These are phyloP conservation scores for Theobroma cacao DNA, from an alignment of 345 rosid genomes.

Conservation along the genomic window DNA sequence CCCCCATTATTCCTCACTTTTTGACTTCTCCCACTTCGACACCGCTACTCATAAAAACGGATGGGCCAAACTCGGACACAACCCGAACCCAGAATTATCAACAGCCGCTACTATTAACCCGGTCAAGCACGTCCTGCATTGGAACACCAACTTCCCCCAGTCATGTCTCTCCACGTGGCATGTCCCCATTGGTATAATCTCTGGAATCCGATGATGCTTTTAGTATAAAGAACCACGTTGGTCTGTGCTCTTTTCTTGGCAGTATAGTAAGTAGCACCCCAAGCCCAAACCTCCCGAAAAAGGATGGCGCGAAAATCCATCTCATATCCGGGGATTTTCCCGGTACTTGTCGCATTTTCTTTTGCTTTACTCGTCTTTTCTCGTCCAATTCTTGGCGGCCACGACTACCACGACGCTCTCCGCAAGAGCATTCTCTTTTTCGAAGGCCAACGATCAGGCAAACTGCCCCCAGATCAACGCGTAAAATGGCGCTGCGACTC, in stretches of 20 bases:
- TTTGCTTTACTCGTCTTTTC: slow-evolving; percentile 31
- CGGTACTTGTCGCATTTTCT: slow-evolving; percentile 22
- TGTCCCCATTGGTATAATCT: slow-evolving; percentile 15
- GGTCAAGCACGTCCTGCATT: slow-evolving; percentile 48
- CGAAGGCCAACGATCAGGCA: slow-evolving; percentile 95
- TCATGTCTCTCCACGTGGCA: slow-evolving; percentile 49
- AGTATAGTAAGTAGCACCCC: neutral
- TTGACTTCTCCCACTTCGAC: neutral
- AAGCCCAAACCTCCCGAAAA: neutral
- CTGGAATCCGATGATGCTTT: slow-evolving; percentile 75
- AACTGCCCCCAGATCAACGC: slow-evolving; percentile 75
- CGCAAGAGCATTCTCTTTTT: slow-evolving; percentile 87
- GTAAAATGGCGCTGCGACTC: slow-evolving; percentile 85
- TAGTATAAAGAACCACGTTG: slow-evolving; percentile 44
- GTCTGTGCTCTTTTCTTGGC: slow-evolving; percentile 9
- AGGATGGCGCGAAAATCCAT: slow-evolving; percentile 73
- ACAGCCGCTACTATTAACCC: slow-evolving; percentile 9
- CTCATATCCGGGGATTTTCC: slow-evolving; percentile 19
- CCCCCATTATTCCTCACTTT: neutral
- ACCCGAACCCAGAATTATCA: neutral
- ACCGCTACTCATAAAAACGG: neutral
- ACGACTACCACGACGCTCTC: slow-evolving; percentile 77
- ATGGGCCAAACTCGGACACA: slow-evolving; percentile 4
- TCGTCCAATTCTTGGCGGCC: slow-evolving; percentile 32
- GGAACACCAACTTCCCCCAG: slow-evolving; percentile 34